Percentiles rank a stretch among this genome's conserved stretches.
Conservation (phyloP, 2,329 filamentous ascomycete genomes). For the Chlorencoelia australis region DNA sequence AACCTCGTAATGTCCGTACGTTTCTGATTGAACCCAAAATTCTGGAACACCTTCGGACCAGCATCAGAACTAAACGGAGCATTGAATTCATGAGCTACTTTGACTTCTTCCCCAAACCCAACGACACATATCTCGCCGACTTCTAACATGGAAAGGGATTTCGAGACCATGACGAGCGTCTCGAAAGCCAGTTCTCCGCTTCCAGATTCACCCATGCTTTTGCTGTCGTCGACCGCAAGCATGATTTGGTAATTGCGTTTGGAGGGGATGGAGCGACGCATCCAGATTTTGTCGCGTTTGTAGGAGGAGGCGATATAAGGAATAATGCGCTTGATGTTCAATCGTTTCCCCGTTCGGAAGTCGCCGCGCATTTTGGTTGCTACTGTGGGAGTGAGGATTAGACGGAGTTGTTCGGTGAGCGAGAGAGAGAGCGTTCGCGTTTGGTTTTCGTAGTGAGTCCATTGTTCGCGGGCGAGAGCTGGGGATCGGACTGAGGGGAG, state of each 20-base stretch:
- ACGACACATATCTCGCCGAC: conserved; percentile 87
- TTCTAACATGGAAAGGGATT: conserved; percentile 84
- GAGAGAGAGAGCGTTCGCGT: conserved; percentile 82
- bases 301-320: conserved; percentile 97
- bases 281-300: conserved; percentile 99
- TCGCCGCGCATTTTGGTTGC: conserved; percentile 94
- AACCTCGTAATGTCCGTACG: conserved; percentile 78
- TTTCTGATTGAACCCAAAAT: conserved; percentile 76
- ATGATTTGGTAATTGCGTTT: conserved; percentile 96
- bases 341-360: conserved; percentile 92
- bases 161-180: conserved; percentile 83
- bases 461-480: conserved; percentile 60
- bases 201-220: conserved; percentile 76
- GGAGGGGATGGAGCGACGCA: conserved; percentile 81
- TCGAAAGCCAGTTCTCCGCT: conserved; percentile 80
- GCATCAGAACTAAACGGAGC: conserved; percentile 72
- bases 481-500: conserved; percentile 27
- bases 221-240: conserved; percentile 92
- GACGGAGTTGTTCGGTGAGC: conserved; percentile 85
- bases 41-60: conserved; percentile 72
- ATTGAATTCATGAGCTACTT: conserved; percentile 77
- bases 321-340: conserved; percentile 99
- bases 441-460: conserved; percentile 73
- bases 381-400: conserved; percentile 89
- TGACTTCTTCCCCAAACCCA: conserved; percentile 76